These are phyloP conservation scores for Cercophora samala DNA, from an alignment of 495 filamentous ascomycete species.

Conservation along the genomic window DNA sequence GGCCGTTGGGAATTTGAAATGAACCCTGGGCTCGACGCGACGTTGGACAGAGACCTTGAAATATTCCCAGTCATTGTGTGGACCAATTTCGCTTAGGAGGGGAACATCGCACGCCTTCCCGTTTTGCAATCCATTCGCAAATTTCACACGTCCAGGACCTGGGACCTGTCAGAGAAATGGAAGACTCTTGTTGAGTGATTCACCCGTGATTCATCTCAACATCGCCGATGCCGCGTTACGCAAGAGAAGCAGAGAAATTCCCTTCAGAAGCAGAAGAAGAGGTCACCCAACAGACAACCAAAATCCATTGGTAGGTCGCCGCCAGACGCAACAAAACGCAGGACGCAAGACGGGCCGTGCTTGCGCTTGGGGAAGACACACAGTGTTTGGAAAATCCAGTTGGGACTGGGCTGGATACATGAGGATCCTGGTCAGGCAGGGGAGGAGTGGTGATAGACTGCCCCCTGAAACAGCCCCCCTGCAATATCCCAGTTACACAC, in stretches of 20 bases:
- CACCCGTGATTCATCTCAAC: slow-evolving; percentile 10
- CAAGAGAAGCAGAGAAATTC: slow-evolving; percentile 5
- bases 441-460: background rate
- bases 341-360: slow-evolving; percentile 10
- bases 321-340: too few relatives aligned
- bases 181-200: slow-evolving; percentile 26
- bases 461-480: background rate
- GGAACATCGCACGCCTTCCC: slow-evolving; percentile 24
- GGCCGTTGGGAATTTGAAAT: slow-evolving; percentile 31
- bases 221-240: slow-evolving; percentile 1
- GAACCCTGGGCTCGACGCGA: slow-evolving; percentile 22
- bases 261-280: too few relatives aligned
- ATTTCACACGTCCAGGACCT: slow-evolving; percentile 17
- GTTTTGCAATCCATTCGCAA: slow-evolving; percentile 25
- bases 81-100: slow-evolving; percentile 36
- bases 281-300: background rate
- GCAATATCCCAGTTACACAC: background rate
- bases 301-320: slow-evolving; percentile 18
- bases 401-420: slow-evolving; percentile 5
- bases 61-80: slow-evolving; percentile 21
- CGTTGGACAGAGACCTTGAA: slow-evolving; percentile 17
- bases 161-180: slow-evolving; percentile 15
- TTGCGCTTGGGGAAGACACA: background rate
- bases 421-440: background rate
- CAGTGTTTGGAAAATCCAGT: slow-evolving; percentile 17